These are phyloP conservation scores for Agaricus subrufescens DNA, from an alignment of 768 basidiomycete species.

Conservation along the genomic window DNA sequence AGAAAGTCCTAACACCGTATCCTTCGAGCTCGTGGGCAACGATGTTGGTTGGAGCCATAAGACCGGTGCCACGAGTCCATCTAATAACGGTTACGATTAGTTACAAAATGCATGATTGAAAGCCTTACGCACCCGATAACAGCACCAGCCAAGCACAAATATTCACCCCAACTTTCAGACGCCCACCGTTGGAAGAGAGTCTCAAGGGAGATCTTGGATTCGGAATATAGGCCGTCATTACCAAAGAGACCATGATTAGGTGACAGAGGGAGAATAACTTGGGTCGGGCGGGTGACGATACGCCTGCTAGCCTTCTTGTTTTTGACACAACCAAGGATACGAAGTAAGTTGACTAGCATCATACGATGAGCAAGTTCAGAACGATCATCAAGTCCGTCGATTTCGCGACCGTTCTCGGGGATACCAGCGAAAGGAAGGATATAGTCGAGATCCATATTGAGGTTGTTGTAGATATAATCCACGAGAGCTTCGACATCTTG, in stretches of 20 bases:
- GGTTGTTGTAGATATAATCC: constrained; percentile 95
- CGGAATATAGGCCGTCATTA: constrained; percentile 96
- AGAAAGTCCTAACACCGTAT: constrained; percentile 95
- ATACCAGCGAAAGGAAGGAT: constrained; percentile 98
- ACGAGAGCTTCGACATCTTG: constrained; percentile 98
- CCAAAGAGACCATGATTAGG: constrained; percentile 98
- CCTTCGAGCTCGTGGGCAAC: constrained; percentile 92
- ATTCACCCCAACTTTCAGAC: constrained; percentile 99
- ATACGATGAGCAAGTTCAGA: constrained; percentile 98
- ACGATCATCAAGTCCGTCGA: constrained; percentile 94
- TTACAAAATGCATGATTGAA: background rate
- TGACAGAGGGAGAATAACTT: constrained; percentile 95
- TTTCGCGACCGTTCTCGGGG: constrained; percentile 98
- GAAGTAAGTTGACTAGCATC: constrained; percentile 96
- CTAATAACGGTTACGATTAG: constrained; percentile 30
- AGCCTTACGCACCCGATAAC: constrained; percentile 79
- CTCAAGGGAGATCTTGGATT: constrained; percentile 97
- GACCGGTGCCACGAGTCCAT: constrained; percentile 97
- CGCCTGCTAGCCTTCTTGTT: constrained; percentile 95
- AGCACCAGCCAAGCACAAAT: constrained; percentile 95
- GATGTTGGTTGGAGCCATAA: constrained; percentile 94
- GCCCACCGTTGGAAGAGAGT: constrained; percentile 98
- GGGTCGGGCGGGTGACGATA: constrained; percentile 96
- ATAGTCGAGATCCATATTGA: constrained; percentile 97
- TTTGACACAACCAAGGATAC: constrained; percentile 96